These are phyloP conservation scores for Carex parvula DNA, from an alignment of 176 grass and related monocot species.

Conservation along the genomic window DNA sequence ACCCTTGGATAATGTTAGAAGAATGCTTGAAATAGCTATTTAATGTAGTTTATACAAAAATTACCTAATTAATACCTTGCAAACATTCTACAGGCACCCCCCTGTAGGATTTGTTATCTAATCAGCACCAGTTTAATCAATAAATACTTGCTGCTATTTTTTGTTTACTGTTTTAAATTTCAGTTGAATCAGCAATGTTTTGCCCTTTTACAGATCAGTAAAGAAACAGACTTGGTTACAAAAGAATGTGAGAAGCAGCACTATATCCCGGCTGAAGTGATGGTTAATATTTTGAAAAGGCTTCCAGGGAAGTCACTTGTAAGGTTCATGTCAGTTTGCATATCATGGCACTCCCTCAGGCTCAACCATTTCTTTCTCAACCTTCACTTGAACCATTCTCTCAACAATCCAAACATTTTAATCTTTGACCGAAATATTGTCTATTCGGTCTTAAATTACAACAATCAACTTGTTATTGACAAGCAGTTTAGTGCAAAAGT, in stretches of 20 bases:
- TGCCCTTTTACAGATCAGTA: not conserved
- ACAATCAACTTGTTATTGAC: not conserved
- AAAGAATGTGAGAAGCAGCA: not conserved
- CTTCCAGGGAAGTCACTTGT: conserved; percentile 7
- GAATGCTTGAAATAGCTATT: not conserved
- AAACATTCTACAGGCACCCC: too few species aligned
- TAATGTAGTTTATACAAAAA: not conserved
- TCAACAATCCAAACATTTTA: conserved; percentile 18
- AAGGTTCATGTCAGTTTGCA: conserved; percentile 7
- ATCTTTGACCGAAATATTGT: conserved; percentile 12
- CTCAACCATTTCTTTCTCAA: conserved; percentile 15
- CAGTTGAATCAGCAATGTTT: too few species aligned
- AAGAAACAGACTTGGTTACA: not conserved
- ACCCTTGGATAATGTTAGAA: not conserved
- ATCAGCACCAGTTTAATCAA: not conserved
- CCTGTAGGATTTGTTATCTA: not conserved
- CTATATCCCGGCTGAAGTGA: not conserved
- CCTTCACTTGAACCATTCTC: conserved; percentile 18
- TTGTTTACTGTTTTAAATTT: conserved; percentile 1
- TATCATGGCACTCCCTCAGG: conserved; percentile 1
- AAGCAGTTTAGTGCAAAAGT: conserved; percentile 16
- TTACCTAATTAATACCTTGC: not conserved
- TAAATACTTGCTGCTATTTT: not conserved
- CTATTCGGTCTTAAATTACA: conserved; percentile 1
- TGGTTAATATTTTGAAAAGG: conserved; percentile 21